These are phyloP conservation scores for Volvariella surrecta DNA, from an alignment of 1,284 basidiomycete species.

Conservation along the genomic window DNA sequence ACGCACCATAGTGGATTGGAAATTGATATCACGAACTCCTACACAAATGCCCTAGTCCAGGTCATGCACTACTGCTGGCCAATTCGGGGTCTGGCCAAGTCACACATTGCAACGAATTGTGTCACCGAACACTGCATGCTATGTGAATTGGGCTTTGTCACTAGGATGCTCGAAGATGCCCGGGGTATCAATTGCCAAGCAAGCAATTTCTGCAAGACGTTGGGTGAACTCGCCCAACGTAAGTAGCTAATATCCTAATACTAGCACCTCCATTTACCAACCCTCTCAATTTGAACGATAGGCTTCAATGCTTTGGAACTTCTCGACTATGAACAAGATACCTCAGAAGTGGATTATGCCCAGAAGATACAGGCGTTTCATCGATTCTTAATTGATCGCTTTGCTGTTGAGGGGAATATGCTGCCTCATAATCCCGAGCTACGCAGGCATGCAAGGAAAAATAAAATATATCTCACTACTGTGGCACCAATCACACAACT, in stretches of 20 bases:
- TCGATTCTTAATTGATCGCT: conserved; percentile 83
- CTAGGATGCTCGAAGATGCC: conserved; percentile 94
- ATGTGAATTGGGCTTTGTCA: conserved; percentile 94
- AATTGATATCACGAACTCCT: conserved; percentile 96
- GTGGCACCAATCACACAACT: conserved; percentile 74
- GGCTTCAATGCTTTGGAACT: conserved; percentile 79
- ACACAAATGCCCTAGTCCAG: conserved; percentile 91
- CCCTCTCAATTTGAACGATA: conserved; percentile 13
- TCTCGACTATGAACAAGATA: conserved; percentile 81
- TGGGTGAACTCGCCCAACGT: conserved; percentile 78
- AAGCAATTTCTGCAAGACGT: conserved; percentile 93
- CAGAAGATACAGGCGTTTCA: conserved; percentile 94
- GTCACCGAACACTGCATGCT: conserved; percentile 86
- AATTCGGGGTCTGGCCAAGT: conserved; percentile 78
- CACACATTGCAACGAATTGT: conserved; percentile 87
- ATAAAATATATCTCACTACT: conserved; percentile 11
- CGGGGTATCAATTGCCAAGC: conserved; percentile 93
- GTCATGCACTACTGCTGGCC: conserved; percentile 81
- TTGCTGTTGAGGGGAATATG: conserved; percentile 61
- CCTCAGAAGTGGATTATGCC: conserved; percentile 66
- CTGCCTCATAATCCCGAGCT: conserved; percentile 54
- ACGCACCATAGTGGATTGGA: conserved; percentile 90
- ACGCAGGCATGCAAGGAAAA: conserved; percentile 22
- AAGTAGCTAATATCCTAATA: conserved; percentile 10
- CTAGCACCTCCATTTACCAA: too few relatives aligned